Evolutionary conservation across 306 rosid species (phyloP), one percentile per base, ranked within the genome.

Genomic region (Cucurbita moschata): DNA sequence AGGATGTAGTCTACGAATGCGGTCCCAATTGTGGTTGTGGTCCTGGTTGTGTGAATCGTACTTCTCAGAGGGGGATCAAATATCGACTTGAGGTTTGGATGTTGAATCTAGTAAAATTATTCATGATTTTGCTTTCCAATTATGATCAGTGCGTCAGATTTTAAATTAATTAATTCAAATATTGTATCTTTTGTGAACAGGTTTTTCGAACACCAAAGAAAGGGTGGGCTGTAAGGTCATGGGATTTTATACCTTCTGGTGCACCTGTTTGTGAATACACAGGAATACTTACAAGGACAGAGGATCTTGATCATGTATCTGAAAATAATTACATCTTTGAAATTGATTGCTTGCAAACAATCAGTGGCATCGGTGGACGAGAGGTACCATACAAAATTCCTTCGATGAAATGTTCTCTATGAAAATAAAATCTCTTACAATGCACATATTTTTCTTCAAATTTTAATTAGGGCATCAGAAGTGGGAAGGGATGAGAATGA

Each of bases 191-290:
- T 35, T 75, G 14, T 72, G 30, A 11, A 47, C 80, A 94, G 98
- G 95, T 94, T 83, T 94, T 85, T 74, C 90, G 95, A 2, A 91
- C 99, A 10, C 86, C 95, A 13, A 91, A 89, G 85, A 94, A 91
- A 78, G 99, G 99, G 58, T 94, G 99, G 99, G 99, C 96, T 75
- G 99, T 94, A 55, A 82, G 97, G 79, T 91, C 92, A 19, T 94
- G 99, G 99, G 96, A 94, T 85, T 91, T 91, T 79, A 94, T 94
- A 55, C 99, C 97, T 74, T 83, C 99, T 59, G 99, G 99, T 26
- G 97, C 99, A 52, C 99, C 95, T 16, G 89, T 94, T 49, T 94
- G 99, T 62, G 99, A 94, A 81, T 94, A 94, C 83, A 85, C 83
- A 1, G 99, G 99, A 83, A 71, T 87, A 64, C 85, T 94, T 62